Evolutionary conservation across 345 rosid genomes (phyloP).

Genomic region (Fremontodendron californicum): DNA sequence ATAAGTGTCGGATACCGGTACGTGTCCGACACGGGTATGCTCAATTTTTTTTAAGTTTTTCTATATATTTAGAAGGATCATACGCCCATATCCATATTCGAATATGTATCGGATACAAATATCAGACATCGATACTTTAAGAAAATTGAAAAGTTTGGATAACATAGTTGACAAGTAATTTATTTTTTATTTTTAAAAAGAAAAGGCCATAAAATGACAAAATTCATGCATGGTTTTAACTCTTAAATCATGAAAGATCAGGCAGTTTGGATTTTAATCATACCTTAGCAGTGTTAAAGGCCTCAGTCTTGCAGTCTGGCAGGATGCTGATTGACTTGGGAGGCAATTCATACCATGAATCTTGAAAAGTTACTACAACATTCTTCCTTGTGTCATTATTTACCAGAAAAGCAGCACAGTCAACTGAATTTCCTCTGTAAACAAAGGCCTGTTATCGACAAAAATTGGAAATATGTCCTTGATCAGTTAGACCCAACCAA

Average conservation of each 20-base stretch:
- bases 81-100: neutral
- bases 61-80: neutral
- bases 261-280: neutral
- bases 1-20: too few species aligned
- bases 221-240: neutral
- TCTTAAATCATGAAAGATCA: neutral
- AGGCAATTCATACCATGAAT: constrained; percentile 49
- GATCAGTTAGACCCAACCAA: neutral
- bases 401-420: constrained; percentile 68
- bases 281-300: constrained; percentile 76
- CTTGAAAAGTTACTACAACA: constrained; percentile 39
- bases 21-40: too few species aligned
- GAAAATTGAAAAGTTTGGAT: too few species aligned
- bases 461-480: neutral
- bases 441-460: constrained; percentile 54
- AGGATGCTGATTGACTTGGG: constrained; percentile 63
- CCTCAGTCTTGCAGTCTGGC: constrained; percentile 68
- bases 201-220: neutral
- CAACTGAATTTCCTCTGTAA: constrained; percentile 34
- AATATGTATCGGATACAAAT: neutral
- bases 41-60: too few species aligned
- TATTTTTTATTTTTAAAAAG: too few species aligned
- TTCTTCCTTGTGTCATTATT: constrained; percentile 33
- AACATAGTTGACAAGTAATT: too few species aligned
- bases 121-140: neutral